Base-by-base conservation (phyloP, 306 rosid genomes). In the Castanea sativa region DNA sequence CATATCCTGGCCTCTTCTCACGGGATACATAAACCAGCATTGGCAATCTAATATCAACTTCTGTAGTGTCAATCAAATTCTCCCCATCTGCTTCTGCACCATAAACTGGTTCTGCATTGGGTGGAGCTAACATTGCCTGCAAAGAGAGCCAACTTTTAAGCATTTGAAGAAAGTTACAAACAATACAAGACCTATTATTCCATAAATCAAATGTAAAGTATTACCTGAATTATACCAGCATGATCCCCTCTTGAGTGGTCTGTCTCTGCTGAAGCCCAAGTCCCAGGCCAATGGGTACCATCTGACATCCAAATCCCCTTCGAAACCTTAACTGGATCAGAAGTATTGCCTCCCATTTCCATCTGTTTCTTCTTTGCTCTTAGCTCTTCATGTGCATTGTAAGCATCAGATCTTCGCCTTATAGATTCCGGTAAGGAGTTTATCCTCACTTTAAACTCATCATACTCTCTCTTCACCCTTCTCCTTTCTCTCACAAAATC, bases 281-380 rank as follows among this genome's bases (percentile, higher is more conserved):
- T 89, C 76, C 97, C 97, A n/a, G 92, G 88, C 97, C 97, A 93
- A 74, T 88, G 92, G 87, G 96, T 89, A 45, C 96, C 92, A 85
- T 93, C 97, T 2, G 97, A 93, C 97, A 93, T 93, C 97, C 97
- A 93, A 29, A 87, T 93, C 73, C 92, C 97, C 83, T 83, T 92
- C 0, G 91, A 76, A 80, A 85, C 84, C 87, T 88, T 93, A 15
- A 90, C 71, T 19, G 83, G 72, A 20, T 92, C 93, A 0, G 92
- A 85, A 43, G 81, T 75, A 81, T 51, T 77, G 15, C 87, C 77
- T 61, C 89, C 90, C 38, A 87, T 78, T 73, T 93, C 96, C 86
- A 88, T 86, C 77, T 89, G 94, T 73, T 93, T 93, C 92, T 89
- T 93, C 87, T 88, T 93, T 2, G 87, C 89, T 60, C 94, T 64